Evolutionary conservation across 163 green algal genomes (phyloP).

Genomic region (Prototheca cutis): DNA sequence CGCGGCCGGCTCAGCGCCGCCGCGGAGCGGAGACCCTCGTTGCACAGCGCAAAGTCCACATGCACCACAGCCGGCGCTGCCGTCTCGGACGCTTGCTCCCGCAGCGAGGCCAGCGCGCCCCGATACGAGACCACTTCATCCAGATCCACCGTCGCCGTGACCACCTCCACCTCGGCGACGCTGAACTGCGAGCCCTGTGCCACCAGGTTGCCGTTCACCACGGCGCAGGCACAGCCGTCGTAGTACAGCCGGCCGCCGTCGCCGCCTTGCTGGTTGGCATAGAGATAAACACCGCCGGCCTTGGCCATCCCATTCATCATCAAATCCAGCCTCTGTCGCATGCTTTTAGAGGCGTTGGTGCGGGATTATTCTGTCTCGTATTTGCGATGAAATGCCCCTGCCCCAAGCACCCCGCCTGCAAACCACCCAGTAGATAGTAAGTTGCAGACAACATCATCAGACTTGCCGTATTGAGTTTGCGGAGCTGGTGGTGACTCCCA

Average conservation of each 20-base stretch:
- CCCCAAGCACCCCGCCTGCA: no score
- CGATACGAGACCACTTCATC: slow-evolving; percentile 73
- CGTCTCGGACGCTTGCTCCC: slow-evolving; percentile 54
- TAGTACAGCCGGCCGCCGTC: slow-evolving; percentile 94
- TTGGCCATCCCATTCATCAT: slow-evolving; percentile 77
- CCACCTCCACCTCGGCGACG: slow-evolving; percentile 87
- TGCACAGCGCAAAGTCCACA: slow-evolving; percentile 34
- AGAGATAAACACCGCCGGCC: slow-evolving; percentile 91
- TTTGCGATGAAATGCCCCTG: no score
- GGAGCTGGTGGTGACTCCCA: slow-evolving; percentile 86
- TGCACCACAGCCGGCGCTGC: slow-evolving; percentile 26
- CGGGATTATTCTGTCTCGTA: no score
- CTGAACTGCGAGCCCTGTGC: slow-evolving; percentile 70
- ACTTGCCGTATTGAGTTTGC: slow-evolving; percentile 73
- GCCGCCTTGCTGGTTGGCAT: slow-evolving; percentile 95
- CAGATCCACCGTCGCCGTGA: slow-evolving; percentile 84
- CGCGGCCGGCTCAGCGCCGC: slow-evolving; percentile 8
- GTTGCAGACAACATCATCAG: no score
- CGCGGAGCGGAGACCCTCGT: neutral
- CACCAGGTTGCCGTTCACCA: slow-evolving; percentile 84
- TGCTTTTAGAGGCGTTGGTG: no score
- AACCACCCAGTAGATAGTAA: no score
- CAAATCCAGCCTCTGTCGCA: slow-evolving; percentile 76
- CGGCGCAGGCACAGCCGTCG: slow-evolving; percentile 84
- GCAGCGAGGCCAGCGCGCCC: slow-evolving; percentile 51